Percentiles rank a stretch among this genome's conserved stretches.
These are phyloP conservation scores for Saururus chinensis DNA, from an alignment of 164 flowering plant genomes.

Conservation along the genomic window DNA sequence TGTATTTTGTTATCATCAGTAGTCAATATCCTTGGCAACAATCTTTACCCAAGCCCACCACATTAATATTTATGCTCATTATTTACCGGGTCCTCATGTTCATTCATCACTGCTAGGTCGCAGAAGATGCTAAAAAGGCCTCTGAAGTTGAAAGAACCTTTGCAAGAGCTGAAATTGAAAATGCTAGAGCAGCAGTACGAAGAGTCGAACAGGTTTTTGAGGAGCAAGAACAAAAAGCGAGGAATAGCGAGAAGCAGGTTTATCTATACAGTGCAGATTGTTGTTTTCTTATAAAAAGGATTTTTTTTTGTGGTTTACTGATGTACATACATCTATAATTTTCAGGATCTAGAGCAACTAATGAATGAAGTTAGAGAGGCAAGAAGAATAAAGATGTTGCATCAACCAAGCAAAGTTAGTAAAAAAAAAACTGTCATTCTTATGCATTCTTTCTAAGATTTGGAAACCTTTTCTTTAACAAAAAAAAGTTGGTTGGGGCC, in stretches of 20 bases:
- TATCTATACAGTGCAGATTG: slow-evolving; percentile 6
- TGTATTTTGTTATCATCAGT: no score
- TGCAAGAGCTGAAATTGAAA: slow-evolving; percentile 95
- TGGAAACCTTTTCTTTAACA: not conserved
- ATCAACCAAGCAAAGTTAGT: slow-evolving; percentile 91
- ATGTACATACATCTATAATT: not conserved
- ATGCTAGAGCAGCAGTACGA: slow-evolving; percentile 85
- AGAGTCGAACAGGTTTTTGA: slow-evolving; percentile 83
- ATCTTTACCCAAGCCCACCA: not conserved
- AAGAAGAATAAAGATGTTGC: slow-evolving; percentile 82
- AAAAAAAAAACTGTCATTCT: not conserved
- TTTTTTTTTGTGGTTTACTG: not conserved
- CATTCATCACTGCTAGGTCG: slow-evolving; percentile 40
- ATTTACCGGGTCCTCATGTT: not conserved
- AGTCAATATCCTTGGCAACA: no score
- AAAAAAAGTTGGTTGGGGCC: not conserved
- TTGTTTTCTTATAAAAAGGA: not conserved
- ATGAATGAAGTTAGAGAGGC: slow-evolving; percentile 95
- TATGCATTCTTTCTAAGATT: not conserved
- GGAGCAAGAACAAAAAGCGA: slow-evolving; percentile 67
- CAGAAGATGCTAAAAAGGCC: slow-evolving; percentile 82
- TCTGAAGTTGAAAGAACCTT: slow-evolving; percentile 91
- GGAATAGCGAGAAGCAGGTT: slow-evolving; percentile 74
- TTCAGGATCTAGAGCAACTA: slow-evolving; percentile 61
- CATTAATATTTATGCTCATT: not conserved